phyloP scores from a whole-genome alignment of 2,329 filamentous ascomycete genomes.

The Stromatinia cepivora region DNA sequence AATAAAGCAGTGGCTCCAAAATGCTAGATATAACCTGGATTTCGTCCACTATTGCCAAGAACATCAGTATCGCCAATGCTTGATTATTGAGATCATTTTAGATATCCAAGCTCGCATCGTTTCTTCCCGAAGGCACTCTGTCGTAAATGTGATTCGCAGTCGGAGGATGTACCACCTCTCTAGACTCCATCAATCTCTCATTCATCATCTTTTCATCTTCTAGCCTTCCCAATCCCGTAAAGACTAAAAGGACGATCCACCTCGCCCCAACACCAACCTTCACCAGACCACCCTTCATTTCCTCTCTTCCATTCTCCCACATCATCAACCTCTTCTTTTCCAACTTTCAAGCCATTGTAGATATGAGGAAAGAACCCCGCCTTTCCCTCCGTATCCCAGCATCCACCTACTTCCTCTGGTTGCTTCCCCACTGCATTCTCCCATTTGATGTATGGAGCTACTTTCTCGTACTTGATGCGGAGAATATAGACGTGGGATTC shows the following conservation, averaged over 20 bases:
- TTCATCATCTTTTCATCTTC: neutral
- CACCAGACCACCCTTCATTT: slow-evolving; percentile 26
- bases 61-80: neutral
- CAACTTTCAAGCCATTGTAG: slow-evolving; percentile 36
- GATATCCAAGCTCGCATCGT: neutral
- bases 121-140: neutral
- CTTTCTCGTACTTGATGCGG: slow-evolving; percentile 33
- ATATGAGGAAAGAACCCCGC: slow-evolving; percentile 38
- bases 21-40: neutral
- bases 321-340: slow-evolving; percentile 35
- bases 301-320: slow-evolving; percentile 30
- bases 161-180: neutral
- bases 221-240: neutral
- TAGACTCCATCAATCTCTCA: no score
- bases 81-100: neutral
- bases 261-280: slow-evolving; percentile 33
- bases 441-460: slow-evolving; percentile 33
- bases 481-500: slow-evolving; percentile 33
- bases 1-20: neutral
- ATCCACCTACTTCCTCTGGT: slow-evolving; percentile 31
- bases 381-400: slow-evolving; percentile 35
- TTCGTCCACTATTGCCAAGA: neutral
- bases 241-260: neutral
- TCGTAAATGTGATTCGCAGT: no score
- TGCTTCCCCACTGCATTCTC: slow-evolving; percentile 33